Percentiles rank a stretch among this genome's conserved stretches.
Conservation (phyloP, 2,329 filamentous ascomycete species). For the Sclerotinia trifoliorum region DNA sequence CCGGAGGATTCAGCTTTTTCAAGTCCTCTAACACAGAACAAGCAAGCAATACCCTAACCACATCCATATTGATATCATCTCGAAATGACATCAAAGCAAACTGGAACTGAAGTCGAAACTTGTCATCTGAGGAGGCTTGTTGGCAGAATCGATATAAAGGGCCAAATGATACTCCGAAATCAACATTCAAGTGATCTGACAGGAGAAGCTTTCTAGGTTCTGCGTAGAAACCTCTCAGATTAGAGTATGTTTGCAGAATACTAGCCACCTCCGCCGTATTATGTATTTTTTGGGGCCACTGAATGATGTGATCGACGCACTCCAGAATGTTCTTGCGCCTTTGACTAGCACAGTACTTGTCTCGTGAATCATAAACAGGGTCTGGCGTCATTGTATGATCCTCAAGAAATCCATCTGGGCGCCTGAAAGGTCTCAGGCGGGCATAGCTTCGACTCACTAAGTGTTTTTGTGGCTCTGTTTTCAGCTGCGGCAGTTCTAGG, state of each 20-base stretch:
- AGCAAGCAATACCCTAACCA: constrained; percentile 47
- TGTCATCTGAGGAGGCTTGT: constrained; percentile 31
- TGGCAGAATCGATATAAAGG: constrained; percentile 44
- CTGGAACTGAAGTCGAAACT: constrained; percentile 47
- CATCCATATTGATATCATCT: constrained; percentile 41
- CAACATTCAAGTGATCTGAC: constrained; percentile 43
- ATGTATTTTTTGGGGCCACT: constrained; percentile 32
- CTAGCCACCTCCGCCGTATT: constrained; percentile 34
- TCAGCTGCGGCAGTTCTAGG: not conserved
- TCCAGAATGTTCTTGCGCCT: constrained; percentile 32
- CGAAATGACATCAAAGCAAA: constrained; percentile 48
- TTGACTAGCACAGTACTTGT: constrained; percentile 18
- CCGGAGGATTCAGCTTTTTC: constrained; percentile 42
- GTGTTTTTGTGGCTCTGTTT: constrained; percentile 17
- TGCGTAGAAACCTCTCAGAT: constrained; percentile 44
- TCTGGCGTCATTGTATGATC: not conserved
- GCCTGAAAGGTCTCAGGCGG: constrained; percentile 14
- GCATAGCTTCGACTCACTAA: constrained; percentile 25
- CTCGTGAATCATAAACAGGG: constrained; percentile 26
- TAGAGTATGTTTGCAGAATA: constrained; percentile 39
- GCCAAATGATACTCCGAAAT: constrained; percentile 47
- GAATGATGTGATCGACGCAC: constrained; percentile 31
- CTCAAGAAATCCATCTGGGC: not conserved
- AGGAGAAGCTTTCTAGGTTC: constrained; percentile 40
- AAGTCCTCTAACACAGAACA: constrained; percentile 46